Conservation (phyloP, 2,329 filamentous ascomycete species). For the Juglanconis juglandina region DNA sequence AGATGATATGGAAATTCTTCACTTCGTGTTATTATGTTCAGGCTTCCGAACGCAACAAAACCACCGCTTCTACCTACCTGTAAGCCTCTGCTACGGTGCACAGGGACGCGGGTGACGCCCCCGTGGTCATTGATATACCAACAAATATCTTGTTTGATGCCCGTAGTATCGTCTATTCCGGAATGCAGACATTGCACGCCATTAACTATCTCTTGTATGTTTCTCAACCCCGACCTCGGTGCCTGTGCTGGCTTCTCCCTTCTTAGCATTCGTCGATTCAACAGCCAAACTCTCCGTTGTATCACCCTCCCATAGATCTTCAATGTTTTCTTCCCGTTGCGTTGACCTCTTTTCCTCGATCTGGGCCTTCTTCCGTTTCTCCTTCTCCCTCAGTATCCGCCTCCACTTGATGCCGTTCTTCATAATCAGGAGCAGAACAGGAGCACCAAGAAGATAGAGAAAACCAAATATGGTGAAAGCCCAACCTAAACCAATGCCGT, state of each 20-base stretch:
- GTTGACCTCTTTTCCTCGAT: background rate
- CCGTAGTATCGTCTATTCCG: no score
- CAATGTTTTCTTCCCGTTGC: background rate
- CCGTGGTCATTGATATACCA: no score
- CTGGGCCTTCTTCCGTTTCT: constrained; percentile 21
- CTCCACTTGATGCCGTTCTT: constrained; percentile 42
- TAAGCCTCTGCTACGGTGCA: no score
- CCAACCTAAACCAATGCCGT: constrained; percentile 49
- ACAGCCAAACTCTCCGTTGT: background rate
- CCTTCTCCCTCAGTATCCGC: constrained; percentile 28
- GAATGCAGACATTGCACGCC: no score
- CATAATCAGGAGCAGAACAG: constrained; percentile 40
- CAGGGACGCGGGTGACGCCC: no score
- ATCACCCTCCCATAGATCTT: background rate
- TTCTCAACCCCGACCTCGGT: no score
- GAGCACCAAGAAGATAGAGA: constrained; percentile 38
- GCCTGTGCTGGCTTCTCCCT: background rate
- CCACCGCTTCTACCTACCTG: no score
- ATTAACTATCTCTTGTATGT: no score
- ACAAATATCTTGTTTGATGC: no score
- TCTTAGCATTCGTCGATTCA: background rate
- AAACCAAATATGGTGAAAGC: constrained; percentile 46
- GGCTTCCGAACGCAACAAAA: no score
- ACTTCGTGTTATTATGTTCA: no score
- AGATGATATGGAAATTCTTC: no score